These are phyloP conservation scores for Botrytis aclada DNA, from an alignment of 2,329 filamentous ascomycete genomes.

Conservation along the genomic window DNA sequence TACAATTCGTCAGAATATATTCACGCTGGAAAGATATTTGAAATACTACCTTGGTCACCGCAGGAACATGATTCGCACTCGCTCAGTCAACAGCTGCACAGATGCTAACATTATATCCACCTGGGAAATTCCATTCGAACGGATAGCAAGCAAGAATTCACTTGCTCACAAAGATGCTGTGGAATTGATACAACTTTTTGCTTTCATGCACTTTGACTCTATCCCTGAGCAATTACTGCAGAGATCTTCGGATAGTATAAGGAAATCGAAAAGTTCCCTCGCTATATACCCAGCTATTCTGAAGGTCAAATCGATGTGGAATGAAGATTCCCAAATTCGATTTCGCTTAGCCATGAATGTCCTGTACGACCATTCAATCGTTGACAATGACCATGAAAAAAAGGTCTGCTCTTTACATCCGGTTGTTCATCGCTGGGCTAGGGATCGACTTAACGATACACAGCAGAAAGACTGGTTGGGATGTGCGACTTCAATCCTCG, in stretches of 20 bases:
- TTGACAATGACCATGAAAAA: conserved; percentile 20
- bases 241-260: conserved; percentile 25
- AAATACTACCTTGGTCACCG: no score
- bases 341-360: conserved; percentile 28
- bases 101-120: conserved; percentile 20
- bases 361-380: conserved; percentile 30
- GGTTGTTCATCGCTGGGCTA: conserved; percentile 38
- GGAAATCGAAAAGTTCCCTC: background rate
- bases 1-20: background rate
- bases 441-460: conserved; percentile 29
- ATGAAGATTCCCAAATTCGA: conserved; percentile 28
- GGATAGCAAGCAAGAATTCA: conserved; percentile 19
- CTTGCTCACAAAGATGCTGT: conserved; percentile 29
- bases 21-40: no score
- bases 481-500: conserved; percentile 11
- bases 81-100: background rate
- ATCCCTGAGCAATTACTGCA: conserved; percentile 16
- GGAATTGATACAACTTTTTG: conserved; percentile 19
- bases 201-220: conserved; percentile 21
- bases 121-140: conserved; percentile 20
- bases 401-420: conserved; percentile 33
- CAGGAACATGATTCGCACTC: background rate
- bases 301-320: conserved; percentile 25
- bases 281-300: conserved; percentile 9
- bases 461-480: background rate